Base-by-base conservation (phyloP, 1,139 yeast genomes). In the Meyerozyma elateridarum region DNA sequence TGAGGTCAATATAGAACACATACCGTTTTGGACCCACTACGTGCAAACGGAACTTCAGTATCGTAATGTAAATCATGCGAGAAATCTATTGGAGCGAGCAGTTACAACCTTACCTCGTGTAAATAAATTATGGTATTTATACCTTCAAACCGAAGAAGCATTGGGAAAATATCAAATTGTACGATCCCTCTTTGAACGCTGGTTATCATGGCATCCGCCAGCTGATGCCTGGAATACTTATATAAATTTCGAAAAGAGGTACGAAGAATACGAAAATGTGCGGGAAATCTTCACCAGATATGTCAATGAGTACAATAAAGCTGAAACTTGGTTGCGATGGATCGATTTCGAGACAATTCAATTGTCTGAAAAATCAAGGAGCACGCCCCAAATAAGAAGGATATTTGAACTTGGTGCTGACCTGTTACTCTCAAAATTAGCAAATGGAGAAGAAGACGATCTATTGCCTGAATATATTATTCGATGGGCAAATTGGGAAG, bases 21-120 rank as follows among this genome's bases (percentile, higher is more conserved):
- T 89, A 1, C 91, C 95, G 7, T 59, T 91, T 36, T 91, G 98
- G 97, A 70, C 82, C 9, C 72, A 85, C 22, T 91, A 91, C 52
- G 72, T 87, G 19, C 91, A 85, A 46, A 56, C 79, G 29, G 98
- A 91, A 56, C 60, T 89, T 33, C 71, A 80, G 39, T 68, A 72
- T 29, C 73, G 78, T 41, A 85, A 84, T 47, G 70, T 87, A 34
- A 87, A 87, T 49, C 96, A 89, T 59, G 97, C 97, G 0, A 61
- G 96, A 39, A 89, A 89, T 49, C 46, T 91, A 20, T 61, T 91
- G 26, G 91, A 87, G 36, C 60, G 97, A 24, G 95, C 89, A 0
- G 79, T 85, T 0, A 71, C 79, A 1, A 57, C 76, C 0, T 59
- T 89, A 12, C 97, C 97, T 0, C 61, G 85, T 20, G 79, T 83